These are phyloP conservation scores for Lasiodiplodia citricola DNA, from an alignment of 2,329 filamentous ascomycete genomes.

Conservation along the genomic window DNA sequence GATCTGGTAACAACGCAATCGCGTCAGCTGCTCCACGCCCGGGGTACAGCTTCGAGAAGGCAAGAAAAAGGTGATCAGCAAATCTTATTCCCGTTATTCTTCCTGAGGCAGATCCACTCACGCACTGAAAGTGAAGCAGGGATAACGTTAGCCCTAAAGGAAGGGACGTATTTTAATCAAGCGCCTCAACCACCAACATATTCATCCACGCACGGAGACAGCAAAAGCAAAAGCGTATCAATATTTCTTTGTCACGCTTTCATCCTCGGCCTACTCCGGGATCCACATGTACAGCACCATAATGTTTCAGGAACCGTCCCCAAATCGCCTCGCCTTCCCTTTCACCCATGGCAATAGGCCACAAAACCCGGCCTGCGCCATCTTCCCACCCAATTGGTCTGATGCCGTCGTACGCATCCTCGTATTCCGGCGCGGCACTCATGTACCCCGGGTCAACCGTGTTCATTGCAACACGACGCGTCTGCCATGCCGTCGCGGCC, in stretches of 20 bases:
- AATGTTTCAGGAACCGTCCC: slow-evolving; percentile 11
- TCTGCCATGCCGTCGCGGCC: slow-evolving; percentile 38
- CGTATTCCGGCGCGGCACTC: slow-evolving; percentile 44
- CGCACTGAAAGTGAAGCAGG: background rate
- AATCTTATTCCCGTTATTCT: background rate
- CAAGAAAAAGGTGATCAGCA: background rate
- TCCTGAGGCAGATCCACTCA: background rate
- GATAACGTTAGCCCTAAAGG: background rate
- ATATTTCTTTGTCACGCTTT: background rate
- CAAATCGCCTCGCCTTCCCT: background rate
- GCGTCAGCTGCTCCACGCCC: background rate
- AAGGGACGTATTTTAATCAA: background rate
- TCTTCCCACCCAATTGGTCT: slow-evolving; percentile 47
- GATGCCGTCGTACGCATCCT: slow-evolving; percentile 30
- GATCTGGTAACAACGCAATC: background rate
- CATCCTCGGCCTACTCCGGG: background rate
- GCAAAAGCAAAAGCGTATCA: background rate
- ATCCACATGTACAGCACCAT: background rate
- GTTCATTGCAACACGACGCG: slow-evolving; percentile 43
- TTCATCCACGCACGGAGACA: background rate
- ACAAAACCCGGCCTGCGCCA: slow-evolving; percentile 45
- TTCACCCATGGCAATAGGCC: slow-evolving; percentile 39
- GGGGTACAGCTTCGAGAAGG: background rate
- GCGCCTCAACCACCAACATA: background rate
- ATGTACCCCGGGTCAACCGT: slow-evolving; percentile 48